These are phyloP conservation scores for Sugiyamaella lignohabitans DNA, from an alignment of 805 yeast genomes.

Conservation along the genomic window DNA sequence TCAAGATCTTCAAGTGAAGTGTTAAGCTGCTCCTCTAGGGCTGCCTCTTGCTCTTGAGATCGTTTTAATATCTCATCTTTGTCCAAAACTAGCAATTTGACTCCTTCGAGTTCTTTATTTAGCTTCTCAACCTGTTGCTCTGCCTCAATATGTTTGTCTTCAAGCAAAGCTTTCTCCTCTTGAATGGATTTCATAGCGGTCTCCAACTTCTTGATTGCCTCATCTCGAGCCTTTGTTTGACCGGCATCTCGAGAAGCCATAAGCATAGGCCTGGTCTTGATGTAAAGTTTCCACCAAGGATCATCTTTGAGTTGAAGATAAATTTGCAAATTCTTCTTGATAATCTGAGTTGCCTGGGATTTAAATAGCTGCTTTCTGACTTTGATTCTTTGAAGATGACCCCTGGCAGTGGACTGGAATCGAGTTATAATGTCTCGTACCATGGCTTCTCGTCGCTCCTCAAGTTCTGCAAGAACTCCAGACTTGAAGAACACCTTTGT, in stretches of 20 bases:
- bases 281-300: constrained; percentile 75
- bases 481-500: constrained; percentile 70
- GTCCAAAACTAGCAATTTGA: constrained; percentile 38
- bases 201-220: constrained; percentile 31
- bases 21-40: constrained; percentile 28
- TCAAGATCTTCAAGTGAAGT: constrained; percentile 30
- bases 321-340: constrained; percentile 54
- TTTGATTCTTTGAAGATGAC: constrained; percentile 48
- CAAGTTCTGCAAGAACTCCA: constrained; percentile 73
- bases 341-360: constrained; percentile 61
- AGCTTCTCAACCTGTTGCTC: constrained; percentile 28
- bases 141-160: constrained; percentile 22
- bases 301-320: constrained; percentile 45
- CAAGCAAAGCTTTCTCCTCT: constrained; percentile 26
- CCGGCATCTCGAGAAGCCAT: constrained; percentile 55
- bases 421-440: constrained; percentile 48
- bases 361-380: constrained; percentile 47
- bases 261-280: constrained; percentile 68
- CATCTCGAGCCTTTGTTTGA: constrained; percentile 42
- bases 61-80: constrained; percentile 43
- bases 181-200: constrained; percentile 22
- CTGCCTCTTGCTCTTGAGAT: constrained; percentile 38
- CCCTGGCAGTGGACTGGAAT: constrained; percentile 63
- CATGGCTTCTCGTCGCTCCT: constrained; percentile 63
- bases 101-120: constrained; percentile 35